Evolutionary conservation across 1,284 basidiomycete genomes (phyloP).

Genomic region (Trichosporon ovoides): DNA sequence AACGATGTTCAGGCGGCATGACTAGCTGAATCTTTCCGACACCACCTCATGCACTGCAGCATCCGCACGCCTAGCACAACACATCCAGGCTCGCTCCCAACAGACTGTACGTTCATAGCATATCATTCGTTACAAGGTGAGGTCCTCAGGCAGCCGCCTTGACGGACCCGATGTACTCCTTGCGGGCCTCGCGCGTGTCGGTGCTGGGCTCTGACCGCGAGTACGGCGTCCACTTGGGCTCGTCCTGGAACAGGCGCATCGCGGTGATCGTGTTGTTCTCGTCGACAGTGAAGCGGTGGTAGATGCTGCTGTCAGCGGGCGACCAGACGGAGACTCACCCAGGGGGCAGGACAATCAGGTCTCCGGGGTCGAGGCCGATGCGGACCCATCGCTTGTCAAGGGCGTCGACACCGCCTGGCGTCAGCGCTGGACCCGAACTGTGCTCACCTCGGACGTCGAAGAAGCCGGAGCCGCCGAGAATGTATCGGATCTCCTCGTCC

Average conservation of each 20-base stretch:
- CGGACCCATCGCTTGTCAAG: conserved; percentile 66
- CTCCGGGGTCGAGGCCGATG: conserved; percentile 61
- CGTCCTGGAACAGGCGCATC: conserved; percentile 77
- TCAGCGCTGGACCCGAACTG: not conserved
- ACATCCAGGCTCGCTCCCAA: no score
- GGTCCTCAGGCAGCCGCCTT: not conserved
- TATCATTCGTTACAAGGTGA: not conserved
- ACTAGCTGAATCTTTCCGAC: no score
- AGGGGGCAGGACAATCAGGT: conserved; percentile 66
- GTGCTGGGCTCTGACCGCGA: conserved; percentile 58
- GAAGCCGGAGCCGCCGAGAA: conserved; percentile 72
- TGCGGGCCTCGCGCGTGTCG: conserved; percentile 60
- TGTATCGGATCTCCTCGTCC: conserved; percentile 84
- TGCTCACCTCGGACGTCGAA: conserved; percentile 71
- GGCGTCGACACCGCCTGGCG: conserved; percentile 15
- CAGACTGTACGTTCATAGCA: conserved; percentile 7
- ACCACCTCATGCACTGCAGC: no score
- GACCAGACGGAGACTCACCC: conserved; percentile 48
- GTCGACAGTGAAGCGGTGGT: conserved; percentile 80
- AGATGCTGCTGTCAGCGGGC: conserved; percentile 52
- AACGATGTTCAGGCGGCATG: not conserved
- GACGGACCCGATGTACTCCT: conserved; percentile 55
- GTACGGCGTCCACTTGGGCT: conserved; percentile 77
- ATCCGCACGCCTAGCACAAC: no score
- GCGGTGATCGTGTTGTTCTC: conserved; percentile 62